Base-by-base conservation (phyloP, 495 filamentous ascomycete species). In the Penicillium nucicola region DNA sequence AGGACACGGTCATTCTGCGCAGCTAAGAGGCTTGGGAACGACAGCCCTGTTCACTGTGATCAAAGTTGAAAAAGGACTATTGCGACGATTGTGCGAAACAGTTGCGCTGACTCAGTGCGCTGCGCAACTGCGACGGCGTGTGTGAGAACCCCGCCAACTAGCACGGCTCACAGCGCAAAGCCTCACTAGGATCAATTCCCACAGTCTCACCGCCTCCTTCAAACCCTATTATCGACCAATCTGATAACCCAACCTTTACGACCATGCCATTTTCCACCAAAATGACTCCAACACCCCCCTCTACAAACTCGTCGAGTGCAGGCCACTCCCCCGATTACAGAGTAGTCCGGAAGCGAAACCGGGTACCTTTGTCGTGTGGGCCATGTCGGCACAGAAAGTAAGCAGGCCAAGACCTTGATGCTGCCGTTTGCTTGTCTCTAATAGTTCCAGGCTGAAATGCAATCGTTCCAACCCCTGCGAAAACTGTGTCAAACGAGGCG, bases 381-480 rank as follows among this genome's bases (percentile, higher is more conserved):
- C 91, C 93, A 18, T 99, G 93, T 66, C 79, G 93, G 59, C 86
- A 91, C 62, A 83, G 93, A 77, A 98, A 98, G 93, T 96, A 77
- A 79, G 88, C 61, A 38, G 10, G 23, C 50, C 53, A 20, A 17
- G 36, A 51, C 56, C n/a, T n/a, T n/a, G n/a, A 72, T 20, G 19
- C 2, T 4, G 12, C 49, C 34, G 45, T 25, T 41, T 25, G 19
- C 54, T 53, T 66, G 68, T 70, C 65, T 62, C 25, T 73, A 53
- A 63, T 41, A 49, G 33, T 25, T 42, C n/a, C 60, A 89, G 87
- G 64, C 71, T 91, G 68, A 99, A 97, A 81, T 99, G 93, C 74
- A 95, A 99, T 66, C 87, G 93, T 57, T 79, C 81, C 40, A 79
- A 90, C 55, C 93, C 93, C 35, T 99, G 93, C 67, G 92, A 96